phyloP scores from a whole-genome alignment of 116 monocot species.

The Papilionanthe hybrid region DNA sequence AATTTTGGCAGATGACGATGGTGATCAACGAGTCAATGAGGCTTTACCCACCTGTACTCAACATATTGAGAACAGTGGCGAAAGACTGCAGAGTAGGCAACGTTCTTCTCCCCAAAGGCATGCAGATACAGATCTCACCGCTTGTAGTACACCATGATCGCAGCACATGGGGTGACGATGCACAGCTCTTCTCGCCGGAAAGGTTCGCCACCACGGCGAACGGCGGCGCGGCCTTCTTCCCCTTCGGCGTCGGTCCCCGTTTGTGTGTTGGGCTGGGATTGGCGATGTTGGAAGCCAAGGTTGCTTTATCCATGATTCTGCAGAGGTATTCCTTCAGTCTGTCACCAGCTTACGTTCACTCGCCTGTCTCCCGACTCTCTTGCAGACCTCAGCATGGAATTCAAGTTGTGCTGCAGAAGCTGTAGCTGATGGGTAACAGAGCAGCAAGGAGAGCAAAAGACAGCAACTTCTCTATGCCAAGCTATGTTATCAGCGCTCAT shows the following conservation, averaged over 20 bases:
- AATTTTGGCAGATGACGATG: constrained; percentile 21
- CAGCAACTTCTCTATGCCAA: no score
- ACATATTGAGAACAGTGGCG: background rate
- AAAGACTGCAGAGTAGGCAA: constrained; percentile 9
- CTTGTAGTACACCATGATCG: constrained; percentile 35
- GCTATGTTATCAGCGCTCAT: no score
- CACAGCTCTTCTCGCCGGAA: constrained; percentile 49
- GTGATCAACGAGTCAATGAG: constrained; percentile 13
- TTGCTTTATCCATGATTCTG: constrained; percentile 40
- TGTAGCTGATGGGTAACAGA: background rate
- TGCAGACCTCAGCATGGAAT: constrained; percentile 25
- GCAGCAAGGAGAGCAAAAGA: no score
- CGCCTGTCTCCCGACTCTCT: constrained; percentile 24
- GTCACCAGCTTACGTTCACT: constrained; percentile 42
- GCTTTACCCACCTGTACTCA: constrained; percentile 15
- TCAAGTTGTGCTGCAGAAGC: constrained; percentile 19
- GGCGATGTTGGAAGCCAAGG: constrained; percentile 43
- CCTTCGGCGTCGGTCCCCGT: constrained; percentile 48
- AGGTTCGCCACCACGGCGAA: constrained; percentile 39
- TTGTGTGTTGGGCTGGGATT: constrained; percentile 49
- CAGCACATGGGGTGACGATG: constrained; percentile 48
- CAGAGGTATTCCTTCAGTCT: constrained; percentile 48
- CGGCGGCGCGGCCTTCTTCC: constrained; percentile 42
- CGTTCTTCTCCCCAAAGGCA: constrained; percentile 9
- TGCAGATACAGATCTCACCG: constrained; percentile 10